Percentiles rank a stretch among this genome's conserved stretches.
Evolutionary conservation across 306 rosid species (phyloP).

Genomic region (Sesbania bispinosa): DNA sequence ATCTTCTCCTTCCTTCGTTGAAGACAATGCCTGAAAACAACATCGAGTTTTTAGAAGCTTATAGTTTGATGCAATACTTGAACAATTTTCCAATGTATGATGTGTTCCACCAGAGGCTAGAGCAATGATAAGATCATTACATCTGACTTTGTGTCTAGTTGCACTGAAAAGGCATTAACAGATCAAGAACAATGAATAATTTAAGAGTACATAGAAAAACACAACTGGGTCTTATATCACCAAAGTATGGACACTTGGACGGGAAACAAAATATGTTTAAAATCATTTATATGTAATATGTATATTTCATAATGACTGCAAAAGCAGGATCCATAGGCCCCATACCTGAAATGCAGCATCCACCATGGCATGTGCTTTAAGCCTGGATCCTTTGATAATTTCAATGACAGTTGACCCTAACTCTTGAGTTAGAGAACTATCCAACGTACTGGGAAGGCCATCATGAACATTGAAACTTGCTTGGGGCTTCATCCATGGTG

Average conservation of each 20-base stretch:
- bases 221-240: neutral
- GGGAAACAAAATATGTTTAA: neutral
- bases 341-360: constrained; percentile 76
- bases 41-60: neutral
- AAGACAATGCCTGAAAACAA: constrained; percentile 55
- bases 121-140: neutral
- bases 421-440: constrained; percentile 47
- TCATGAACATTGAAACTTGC: constrained; percentile 36
- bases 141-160: neutral
- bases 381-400: constrained; percentile 56
- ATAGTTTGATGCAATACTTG: constrained; percentile 1
- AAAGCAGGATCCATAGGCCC: neutral
- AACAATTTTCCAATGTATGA: neutral
- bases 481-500: constrained; percentile 40
- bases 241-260: neutral
- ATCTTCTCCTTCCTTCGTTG: constrained; percentile 67
- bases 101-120: neutral
- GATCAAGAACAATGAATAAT: neutral
- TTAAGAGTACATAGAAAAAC: neutral
- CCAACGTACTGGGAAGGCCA: constrained; percentile 37
- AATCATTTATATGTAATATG: neutral
- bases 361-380: constrained; percentile 63
- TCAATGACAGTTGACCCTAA: constrained; percentile 50
- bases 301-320: constrained; percentile 6
- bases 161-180: neutral